Percentiles rank a stretch among this genome's conserved stretches.
Evolutionary conservation across 1,284 basidiomycete species (phyloP).

Genomic region (Inonotus hispidus): DNA sequence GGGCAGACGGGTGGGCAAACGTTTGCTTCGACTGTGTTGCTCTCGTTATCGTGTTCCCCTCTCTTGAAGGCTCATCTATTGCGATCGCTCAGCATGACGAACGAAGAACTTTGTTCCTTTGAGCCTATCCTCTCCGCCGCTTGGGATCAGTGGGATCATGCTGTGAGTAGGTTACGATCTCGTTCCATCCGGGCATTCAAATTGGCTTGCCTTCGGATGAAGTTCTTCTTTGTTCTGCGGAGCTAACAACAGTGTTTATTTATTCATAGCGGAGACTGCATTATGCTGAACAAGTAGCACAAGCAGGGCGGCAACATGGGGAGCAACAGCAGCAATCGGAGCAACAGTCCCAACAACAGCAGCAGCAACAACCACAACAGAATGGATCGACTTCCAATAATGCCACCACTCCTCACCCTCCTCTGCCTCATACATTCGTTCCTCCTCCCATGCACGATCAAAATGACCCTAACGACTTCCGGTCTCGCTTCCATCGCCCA

Average conservation of each 20-base stretch:
- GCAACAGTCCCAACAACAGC: not conserved
- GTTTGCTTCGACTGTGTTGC: conserved; percentile 64
- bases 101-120: conserved; percentile 69
- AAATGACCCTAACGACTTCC: conserved; percentile 52
- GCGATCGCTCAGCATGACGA: conserved; percentile 63
- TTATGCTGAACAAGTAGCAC: conserved; percentile 52
- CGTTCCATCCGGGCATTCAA: not conserved
- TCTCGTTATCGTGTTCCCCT: conserved; percentile 67
- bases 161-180: conserved; percentile 43
- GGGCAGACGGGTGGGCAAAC: conserved; percentile 50
- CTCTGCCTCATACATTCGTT: conserved; percentile 2
- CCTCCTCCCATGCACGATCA: conserved; percentile 20
- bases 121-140: conserved; percentile 75
- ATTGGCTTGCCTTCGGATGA: conserved; percentile 6
- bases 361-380: conserved; percentile 9
- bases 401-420: not conserved
- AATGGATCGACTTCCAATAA: conserved; percentile 1
- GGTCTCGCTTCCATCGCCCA: conserved; percentile 62
- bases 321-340: conserved; percentile 1
- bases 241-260: not conserved
- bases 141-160: conserved; percentile 77
- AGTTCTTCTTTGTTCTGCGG: conserved; percentile 13
- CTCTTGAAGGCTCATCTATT: conserved; percentile 68
- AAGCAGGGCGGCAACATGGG: conserved; percentile 27
- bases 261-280: conserved; percentile 52